phyloP scores from a whole-genome alignment of 495 filamentous ascomycete species.

The Aspergillus homomorphus region DNA sequence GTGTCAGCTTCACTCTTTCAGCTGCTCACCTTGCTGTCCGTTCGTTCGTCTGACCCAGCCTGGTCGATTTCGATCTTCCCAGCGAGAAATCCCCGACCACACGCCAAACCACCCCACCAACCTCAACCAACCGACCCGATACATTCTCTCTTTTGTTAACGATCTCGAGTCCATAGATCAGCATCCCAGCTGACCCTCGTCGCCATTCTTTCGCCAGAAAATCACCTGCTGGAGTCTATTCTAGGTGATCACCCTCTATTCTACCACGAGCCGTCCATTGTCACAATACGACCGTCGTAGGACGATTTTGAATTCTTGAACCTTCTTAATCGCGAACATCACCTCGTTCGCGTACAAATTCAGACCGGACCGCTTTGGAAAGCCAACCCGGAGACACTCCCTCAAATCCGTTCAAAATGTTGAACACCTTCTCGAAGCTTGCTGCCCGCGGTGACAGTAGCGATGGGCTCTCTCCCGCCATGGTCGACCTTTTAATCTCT shows the following conservation, averaged over 20 bases:
- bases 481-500: constrained; percentile 72
- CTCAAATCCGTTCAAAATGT: constrained; percentile 26
- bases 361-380: constrained; percentile 9
- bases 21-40: constrained; percentile 56
- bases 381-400: constrained; percentile 18
- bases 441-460: constrained; percentile 47
- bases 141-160: constrained; percentile 19
- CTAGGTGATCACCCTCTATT: background rate
- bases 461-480: constrained; percentile 47
- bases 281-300: background rate
- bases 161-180: background rate
- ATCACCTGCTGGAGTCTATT: background rate
- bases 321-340: background rate
- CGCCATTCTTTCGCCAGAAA: background rate
- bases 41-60: constrained; percentile 38
- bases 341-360: background rate
- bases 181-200: background rate
- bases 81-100: constrained; percentile 1
- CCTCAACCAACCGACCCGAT: constrained; percentile 18
- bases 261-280: background rate
- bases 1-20: constrained; percentile 87
- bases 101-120: constrained; percentile 6
- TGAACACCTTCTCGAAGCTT: constrained; percentile 49
- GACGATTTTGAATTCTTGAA: background rate
- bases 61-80: constrained; percentile 8